Percentiles rank a stretch among this genome's conserved stretches.
Conservation (phyloP, 176 grass and related monocot genomes). For the Avena eriantha region DNA sequence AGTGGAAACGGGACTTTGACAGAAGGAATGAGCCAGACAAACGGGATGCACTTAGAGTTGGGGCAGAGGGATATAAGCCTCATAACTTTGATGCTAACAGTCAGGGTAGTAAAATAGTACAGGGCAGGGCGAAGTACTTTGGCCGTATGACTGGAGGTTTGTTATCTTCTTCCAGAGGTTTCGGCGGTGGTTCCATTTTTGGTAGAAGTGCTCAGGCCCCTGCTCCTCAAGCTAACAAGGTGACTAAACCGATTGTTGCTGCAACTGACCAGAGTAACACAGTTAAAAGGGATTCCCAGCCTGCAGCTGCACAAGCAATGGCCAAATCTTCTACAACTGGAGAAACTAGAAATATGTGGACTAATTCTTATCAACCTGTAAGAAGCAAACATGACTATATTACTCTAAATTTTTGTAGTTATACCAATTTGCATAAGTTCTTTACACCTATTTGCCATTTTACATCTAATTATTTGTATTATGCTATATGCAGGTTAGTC, state of each 20-base stretch:
- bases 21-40: constrained; percentile 61
- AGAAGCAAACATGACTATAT: constrained; percentile 52
- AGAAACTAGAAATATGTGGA: constrained; percentile 58
- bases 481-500: constrained; percentile 64
- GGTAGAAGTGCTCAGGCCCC: constrained; percentile 60
- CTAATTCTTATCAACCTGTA: constrained; percentile 62
- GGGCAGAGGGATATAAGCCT: constrained; percentile 49
- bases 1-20: constrained; percentile 59
- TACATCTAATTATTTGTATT: constrained; percentile 42
- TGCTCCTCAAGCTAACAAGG: constrained; percentile 61
- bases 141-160: constrained; percentile 70
- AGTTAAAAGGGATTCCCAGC: constrained; percentile 63
- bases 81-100: constrained; percentile 50
- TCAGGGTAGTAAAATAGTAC: constrained; percentile 47
- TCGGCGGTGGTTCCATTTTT: constrained; percentile 65
- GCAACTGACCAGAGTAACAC: constrained; percentile 58
- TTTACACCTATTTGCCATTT: constrained; percentile 32
- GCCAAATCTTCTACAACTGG: constrained; percentile 56
- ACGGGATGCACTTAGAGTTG: constrained; percentile 39
- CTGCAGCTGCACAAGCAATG: constrained; percentile 41
- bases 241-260: constrained; percentile 45
- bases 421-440: constrained; percentile 9
- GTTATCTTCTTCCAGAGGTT: constrained; percentile 74
- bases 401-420: constrained; percentile 17
- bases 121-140: constrained; percentile 70